These are phyloP conservation scores for Gastrolobium bilobum DNA, from an alignment of 306 rosid genomes.

Conservation along the genomic window DNA sequence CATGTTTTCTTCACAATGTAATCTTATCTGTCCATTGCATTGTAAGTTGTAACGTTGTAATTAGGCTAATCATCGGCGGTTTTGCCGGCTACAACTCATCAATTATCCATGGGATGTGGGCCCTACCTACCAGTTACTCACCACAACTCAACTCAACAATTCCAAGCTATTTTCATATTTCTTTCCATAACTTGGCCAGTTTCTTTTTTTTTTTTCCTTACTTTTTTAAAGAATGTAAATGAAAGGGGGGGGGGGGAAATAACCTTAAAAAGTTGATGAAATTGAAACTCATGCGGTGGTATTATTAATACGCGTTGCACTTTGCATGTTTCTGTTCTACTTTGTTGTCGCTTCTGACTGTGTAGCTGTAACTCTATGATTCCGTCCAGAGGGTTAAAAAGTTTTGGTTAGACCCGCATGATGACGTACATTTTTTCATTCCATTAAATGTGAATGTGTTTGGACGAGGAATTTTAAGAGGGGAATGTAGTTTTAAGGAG, in stretches of 20 bases:
- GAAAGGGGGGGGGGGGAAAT: not conserved
- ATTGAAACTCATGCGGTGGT: not conserved
- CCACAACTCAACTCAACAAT: not conserved
- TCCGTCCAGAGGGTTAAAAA: slow-evolving; percentile 41
- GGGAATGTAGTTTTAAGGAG: too few relatives aligned
- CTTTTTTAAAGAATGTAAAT: too few relatives aligned
- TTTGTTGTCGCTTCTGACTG: not conserved
- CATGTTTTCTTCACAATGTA: slow-evolving; percentile 15
- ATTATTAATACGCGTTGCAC: not conserved
- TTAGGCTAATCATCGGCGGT: slow-evolving; percentile 52
- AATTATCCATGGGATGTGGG: slow-evolving; percentile 15
- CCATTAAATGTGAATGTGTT: not conserved
- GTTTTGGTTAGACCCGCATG: slow-evolving; percentile 18
- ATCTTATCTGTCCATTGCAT: not conserved
- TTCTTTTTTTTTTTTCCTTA: too few relatives aligned
- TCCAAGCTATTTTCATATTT: not conserved
- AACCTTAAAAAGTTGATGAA: slow-evolving; percentile 14
- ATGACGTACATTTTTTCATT: not conserved
- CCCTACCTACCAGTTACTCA: not conserved
- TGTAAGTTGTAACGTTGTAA: slow-evolving; percentile 31
- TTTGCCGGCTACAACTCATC: slow-evolving; percentile 51
- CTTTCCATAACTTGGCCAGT: not conserved
- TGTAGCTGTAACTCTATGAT: slow-evolving; percentile 40
- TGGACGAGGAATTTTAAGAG: too few relatives aligned
- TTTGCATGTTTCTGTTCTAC: slow-evolving; percentile 22